Evolutionary conservation across 495 filamentous ascomycete genomes (phyloP), one percentile per base, ranked within the genome.

Genomic region (Aspergillus leporis): DNA sequence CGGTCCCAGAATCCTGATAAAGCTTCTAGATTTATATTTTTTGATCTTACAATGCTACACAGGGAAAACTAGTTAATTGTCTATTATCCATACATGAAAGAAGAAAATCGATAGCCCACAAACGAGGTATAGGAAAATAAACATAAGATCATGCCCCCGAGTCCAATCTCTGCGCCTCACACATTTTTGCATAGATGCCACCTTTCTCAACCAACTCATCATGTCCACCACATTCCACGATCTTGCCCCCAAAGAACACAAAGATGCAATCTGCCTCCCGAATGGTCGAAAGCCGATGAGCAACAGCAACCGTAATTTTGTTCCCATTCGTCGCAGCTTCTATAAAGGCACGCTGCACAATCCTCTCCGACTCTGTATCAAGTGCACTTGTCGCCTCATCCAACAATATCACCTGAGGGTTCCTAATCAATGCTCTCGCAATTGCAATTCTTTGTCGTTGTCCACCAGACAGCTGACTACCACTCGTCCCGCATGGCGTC

Each of bases 371-470:
- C 56, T 80, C 67, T 0, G 82, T 70, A 62, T 87, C 87, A 18
- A 91, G 65, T 0, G 84, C 81, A 18, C 70, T 71, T 5, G 84
- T 87, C 5, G 84, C 81, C 62, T 87, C 84, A 62, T 87, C 84
- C 0, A 87, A 61, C 5, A 87, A 49, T 14, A 85, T 66, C 6
- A 83, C 66, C 7, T 63, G 63, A 9, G 76, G 78, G 7, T 77
- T 70, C 2, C 73, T 68, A 4, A 85, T 54, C 22, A 85, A 67
- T 0, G 78, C 79, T n/a, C 82, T 70, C 3, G 81, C 79, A 19
- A 85, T 73, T 50, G 75, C 79, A 55, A 83, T 68, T 23, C 79
- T 74, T 52, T 84, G 81, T 34, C 70, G 62, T 59, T 84, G 81
- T 0, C 81, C 81, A 34, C 78, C 79, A 9, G 65, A 70, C 0